Percentiles rank a stretch among this genome's conserved stretches.
Evolutionary conservation across 2,329 filamentous ascomycete species (phyloP).

Genomic region (Colletotrichum costaricense): DNA sequence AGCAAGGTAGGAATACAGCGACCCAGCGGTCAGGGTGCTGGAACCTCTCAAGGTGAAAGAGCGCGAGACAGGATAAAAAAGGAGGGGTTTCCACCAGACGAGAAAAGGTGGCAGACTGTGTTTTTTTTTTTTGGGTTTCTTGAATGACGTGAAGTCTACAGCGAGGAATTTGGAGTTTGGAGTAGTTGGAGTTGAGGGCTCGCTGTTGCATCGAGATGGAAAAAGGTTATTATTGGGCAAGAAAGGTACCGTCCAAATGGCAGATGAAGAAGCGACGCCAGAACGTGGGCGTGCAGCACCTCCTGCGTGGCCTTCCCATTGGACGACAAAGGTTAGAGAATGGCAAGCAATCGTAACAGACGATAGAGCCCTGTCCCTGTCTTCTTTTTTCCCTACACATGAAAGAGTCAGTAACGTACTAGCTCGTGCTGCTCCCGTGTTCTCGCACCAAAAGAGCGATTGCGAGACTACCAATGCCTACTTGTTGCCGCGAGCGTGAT

Average conservation of each 20-base stretch:
- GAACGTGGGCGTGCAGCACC: neutral
- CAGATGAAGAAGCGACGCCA: constrained; percentile 12
- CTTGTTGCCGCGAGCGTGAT: neutral
- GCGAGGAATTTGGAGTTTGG: constrained; percentile 17
- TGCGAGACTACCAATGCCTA: neutral
- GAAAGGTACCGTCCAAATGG: neutral
- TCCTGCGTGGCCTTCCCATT: constrained; percentile 7
- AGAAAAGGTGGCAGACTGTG: neutral
- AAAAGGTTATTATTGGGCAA: neutral
- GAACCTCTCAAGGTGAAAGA: neutral
- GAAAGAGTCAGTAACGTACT: neutral
- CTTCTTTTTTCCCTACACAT: neutral
- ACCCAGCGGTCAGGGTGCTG: neutral
- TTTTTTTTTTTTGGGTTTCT: neutral
- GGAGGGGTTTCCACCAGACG: neutral
- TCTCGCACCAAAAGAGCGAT: neutral
- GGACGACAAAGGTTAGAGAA: neutral
- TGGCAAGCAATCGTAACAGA: neutral
- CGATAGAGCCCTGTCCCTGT: neutral
- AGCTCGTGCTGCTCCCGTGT: neutral
- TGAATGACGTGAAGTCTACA: neutral
- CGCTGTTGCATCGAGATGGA: neutral
- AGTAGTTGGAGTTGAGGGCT: constrained; percentile 1
- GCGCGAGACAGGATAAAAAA: neutral
- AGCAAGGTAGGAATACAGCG: neutral